Percentiles rank a stretch among this genome's conserved stretches.
phyloP scores from a whole-genome alignment of 129 eudicot genomes.

The Escallonia herrerae region DNA sequence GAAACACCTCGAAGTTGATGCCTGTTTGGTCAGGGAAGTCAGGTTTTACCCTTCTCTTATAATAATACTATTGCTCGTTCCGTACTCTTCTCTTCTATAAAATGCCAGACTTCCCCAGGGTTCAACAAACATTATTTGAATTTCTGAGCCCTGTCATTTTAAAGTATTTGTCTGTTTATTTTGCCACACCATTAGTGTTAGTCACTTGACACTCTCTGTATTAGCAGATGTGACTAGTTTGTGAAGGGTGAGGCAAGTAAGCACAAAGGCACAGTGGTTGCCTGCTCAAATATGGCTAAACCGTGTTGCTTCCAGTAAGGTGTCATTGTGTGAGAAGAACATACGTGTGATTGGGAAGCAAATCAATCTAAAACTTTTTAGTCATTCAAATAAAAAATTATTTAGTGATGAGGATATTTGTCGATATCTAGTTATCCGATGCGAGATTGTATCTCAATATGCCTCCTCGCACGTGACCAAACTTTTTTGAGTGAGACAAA shows the following conservation, averaged over 20 bases:
- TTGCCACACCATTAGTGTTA: too few relatives aligned
- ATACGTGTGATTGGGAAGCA: neutral
- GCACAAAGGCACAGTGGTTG: slow-evolving; percentile 10
- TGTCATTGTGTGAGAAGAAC: neutral
- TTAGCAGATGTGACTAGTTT: neutral
- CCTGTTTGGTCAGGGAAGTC: slow-evolving; percentile 23
- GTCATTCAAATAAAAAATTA: neutral
- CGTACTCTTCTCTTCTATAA: neutral
- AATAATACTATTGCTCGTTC: too few relatives aligned
- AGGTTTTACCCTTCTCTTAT: neutral
- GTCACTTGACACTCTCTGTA: neutral
- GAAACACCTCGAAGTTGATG: slow-evolving; percentile 23
- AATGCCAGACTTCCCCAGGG: neutral
- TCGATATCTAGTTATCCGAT: too few relatives aligned
- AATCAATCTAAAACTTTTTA: neutral
- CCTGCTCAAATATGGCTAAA: slow-evolving; percentile 35
- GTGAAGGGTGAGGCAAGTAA: neutral
- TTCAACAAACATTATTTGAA: too few relatives aligned
- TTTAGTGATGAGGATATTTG: neutral
- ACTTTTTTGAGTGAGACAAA: too few relatives aligned
- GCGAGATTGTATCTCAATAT: too few relatives aligned
- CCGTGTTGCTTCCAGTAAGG: slow-evolving; percentile 1
- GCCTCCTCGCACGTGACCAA: too few relatives aligned
- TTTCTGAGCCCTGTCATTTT: neutral
- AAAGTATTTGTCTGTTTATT: neutral